Base-by-base conservation (phyloP, 768 basidiomycete genomes). In the Suillus plorans region DNA sequence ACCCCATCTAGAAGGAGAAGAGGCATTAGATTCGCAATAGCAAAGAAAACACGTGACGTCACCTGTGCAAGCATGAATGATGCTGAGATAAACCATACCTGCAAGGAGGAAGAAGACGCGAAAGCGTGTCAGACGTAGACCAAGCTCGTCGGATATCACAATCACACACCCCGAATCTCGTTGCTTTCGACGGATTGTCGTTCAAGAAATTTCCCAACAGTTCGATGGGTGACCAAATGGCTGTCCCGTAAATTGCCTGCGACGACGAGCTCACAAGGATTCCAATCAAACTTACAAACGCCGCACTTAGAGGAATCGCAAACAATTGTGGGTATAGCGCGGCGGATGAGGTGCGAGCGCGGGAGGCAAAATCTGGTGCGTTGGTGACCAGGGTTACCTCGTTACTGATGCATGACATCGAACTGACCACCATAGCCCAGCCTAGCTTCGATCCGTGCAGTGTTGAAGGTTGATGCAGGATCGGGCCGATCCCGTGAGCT, bases 181-280 rank as follows among this genome's bases (percentile, higher is more conserved):
- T 91, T 36, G 87, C 85, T 61, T 80, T 73, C 20, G 85, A 87
- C 12, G 87, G 89, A 58, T 74, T 74, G 65, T 83, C 82, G 67
- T 92, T 89, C 66, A 93, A 78, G 76, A 92, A 91, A 69, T 77
- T 84, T 59, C 81, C 84, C 59, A 92, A 78, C 55, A 92, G 79
- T 69, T 90, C 87, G 69, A 94, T 83, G 4, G 91, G 90, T 2
- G 86, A 87, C 92, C 91, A 94, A 61, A 94, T 84, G 18, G 87
- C 85, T 68, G 88, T 87, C 25, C 89, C 90, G 69, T 89, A 94
- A 67, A 94, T 89, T 18, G 86, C 82, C 67, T 86, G 81, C 20
- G 89, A 89, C 22, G 90, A 89, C 2, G 91, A 92, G 62, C 88
- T 87, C 68, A 94, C 91, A 61, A 92, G 86, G 73, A 95, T 91